phyloP scores from a whole-genome alignment of 352 stramenopile genomes.

The Globisporangium heterothallicum region DNA sequence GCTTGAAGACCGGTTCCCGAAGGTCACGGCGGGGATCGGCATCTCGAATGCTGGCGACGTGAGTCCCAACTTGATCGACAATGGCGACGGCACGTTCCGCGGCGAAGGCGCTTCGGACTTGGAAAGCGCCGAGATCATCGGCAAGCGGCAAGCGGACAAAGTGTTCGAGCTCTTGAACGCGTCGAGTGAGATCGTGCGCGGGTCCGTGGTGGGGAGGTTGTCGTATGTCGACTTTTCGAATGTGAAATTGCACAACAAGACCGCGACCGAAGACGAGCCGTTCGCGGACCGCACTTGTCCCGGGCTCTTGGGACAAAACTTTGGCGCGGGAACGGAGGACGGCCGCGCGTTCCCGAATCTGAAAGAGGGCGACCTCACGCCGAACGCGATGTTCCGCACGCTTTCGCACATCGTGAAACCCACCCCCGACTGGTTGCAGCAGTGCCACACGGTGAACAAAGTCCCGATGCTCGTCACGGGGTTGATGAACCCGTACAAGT shows the following conservation, averaged over 20 bases:
- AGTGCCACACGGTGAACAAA: conserved; percentile 37
- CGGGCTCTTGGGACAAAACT: conserved; percentile 36
- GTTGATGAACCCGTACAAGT: conserved; percentile 29
- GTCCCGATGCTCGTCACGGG: conserved; percentile 26
- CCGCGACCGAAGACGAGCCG: conserved; percentile 12
- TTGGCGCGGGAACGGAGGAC: conserved; percentile 36
- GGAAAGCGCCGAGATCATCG: conserved; percentile 38
- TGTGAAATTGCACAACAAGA: conserved; percentile 19
- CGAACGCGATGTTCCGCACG: conserved; percentile 21
- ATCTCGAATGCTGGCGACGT: conserved; percentile 37
- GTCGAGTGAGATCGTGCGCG: conserved; percentile 19
- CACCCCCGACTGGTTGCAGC: conserved; percentile 27
- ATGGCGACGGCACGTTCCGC: conserved; percentile 32
- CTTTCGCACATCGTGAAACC: conserved; percentile 19
- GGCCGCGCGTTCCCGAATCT: conserved; percentile 22
- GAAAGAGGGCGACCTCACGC: conserved; percentile 27
- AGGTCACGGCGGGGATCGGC: conserved; percentile 23
- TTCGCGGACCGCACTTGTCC: conserved; percentile 34
- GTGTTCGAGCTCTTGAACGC: conserved; percentile 18
- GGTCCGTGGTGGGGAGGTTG: conserved; percentile 20
- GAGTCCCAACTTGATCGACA: conserved; percentile 38
- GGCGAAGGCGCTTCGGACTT: conserved; percentile 26
- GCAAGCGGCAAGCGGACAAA: conserved; percentile 24
- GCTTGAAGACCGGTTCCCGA: conserved; percentile 22
- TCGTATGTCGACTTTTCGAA: conserved; percentile 44